Percentiles rank a stretch among this genome's conserved stretches.
Evolutionary conservation across 768 basidiomycete genomes (phyloP).

Genomic region (Lentinula aciculospora): DNA sequence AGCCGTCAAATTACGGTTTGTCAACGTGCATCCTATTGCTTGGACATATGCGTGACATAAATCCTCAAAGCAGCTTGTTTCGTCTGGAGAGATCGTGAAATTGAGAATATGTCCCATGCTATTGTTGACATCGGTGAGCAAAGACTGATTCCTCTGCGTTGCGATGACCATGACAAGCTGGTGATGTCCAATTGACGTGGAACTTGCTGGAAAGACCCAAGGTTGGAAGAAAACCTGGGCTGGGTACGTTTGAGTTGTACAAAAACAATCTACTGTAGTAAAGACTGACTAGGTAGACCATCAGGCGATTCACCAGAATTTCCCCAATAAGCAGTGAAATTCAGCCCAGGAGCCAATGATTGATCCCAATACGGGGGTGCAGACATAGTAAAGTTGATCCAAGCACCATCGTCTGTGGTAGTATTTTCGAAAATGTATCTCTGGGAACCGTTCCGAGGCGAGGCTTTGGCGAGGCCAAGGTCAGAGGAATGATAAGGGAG

Average conservation of each 20-base stretch:
- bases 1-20: conserved; percentile 5
- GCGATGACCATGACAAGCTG: conserved; percentile 11
- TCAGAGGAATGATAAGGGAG: conserved; percentile 5
- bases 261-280: background rate
- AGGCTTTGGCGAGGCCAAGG: conserved; percentile 6
- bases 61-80: background rate
- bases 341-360: background rate
- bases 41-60: conserved; percentile 7
- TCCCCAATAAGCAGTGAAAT: conserved; percentile 7
- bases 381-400: conserved; percentile 10
- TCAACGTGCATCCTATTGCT: conserved; percentile 8
- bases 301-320: background rate
- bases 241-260: background rate
- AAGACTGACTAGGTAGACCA: background rate
- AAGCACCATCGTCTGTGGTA: background rate
- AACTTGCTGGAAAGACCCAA: background rate
- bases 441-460: background rate
- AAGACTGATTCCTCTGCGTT: background rate
- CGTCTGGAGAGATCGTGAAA: conserved; percentile 2
- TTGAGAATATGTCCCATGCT: conserved; percentile 6
- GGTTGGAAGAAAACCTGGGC: background rate
- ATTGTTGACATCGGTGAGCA: conserved; percentile 1
- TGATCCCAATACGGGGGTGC: conserved; percentile 5
- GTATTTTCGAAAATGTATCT: background rate
- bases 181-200: background rate